Conservation (phyloP, 108 stramenopile species). For the Seminavis robusta region DNA sequence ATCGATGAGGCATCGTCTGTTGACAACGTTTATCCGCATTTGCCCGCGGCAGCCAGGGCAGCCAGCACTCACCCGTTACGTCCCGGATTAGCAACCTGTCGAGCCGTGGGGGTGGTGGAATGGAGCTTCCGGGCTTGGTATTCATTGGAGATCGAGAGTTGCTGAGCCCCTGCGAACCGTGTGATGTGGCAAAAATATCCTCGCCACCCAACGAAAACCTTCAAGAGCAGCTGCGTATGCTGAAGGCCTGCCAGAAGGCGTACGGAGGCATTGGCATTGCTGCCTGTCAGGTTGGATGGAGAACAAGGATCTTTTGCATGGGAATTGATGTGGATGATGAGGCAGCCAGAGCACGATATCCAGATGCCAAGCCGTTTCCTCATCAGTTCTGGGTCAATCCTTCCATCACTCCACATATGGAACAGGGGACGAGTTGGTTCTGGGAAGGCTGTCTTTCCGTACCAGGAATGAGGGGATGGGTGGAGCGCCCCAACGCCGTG, state of each 20-base stretch:
- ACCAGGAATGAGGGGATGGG: too few relatives aligned
- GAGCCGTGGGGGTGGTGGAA: too few relatives aligned
- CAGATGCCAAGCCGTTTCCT: slow-evolving; percentile 1
- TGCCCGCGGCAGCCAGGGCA: too few relatives aligned
- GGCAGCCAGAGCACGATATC: slow-evolving; percentile 8
- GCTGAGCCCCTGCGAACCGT: not conserved
- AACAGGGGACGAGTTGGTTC: too few relatives aligned
- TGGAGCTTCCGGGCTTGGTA: not conserved
- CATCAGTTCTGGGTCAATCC: slow-evolving; percentile 9
- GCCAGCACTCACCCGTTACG: too few relatives aligned
- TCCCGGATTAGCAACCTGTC: too few relatives aligned
- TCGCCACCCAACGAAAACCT: slow-evolving; percentile 3
- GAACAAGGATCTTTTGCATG: slow-evolving; percentile 14
- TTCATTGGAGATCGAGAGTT: not conserved
- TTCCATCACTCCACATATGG: too few relatives aligned
- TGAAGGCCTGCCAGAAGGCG: not conserved
- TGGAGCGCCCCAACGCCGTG: too few relatives aligned
- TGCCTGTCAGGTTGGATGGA: slow-evolving; percentile 10
- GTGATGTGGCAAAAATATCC: too few relatives aligned
- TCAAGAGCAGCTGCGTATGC: slow-evolving; percentile 2
- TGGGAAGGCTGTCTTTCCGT: too few relatives aligned
- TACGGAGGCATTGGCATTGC: slow-evolving; percentile 20
- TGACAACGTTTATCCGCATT: too few relatives aligned
- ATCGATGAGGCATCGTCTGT: too few relatives aligned
- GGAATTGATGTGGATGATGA: slow-evolving; percentile 1